A percentile compares a stretch with the other conserved stretches of the same genome.
Evolutionary conservation across 1,139 yeast species (phyloP).

Genomic region (Torulaspora globosa): DNA sequence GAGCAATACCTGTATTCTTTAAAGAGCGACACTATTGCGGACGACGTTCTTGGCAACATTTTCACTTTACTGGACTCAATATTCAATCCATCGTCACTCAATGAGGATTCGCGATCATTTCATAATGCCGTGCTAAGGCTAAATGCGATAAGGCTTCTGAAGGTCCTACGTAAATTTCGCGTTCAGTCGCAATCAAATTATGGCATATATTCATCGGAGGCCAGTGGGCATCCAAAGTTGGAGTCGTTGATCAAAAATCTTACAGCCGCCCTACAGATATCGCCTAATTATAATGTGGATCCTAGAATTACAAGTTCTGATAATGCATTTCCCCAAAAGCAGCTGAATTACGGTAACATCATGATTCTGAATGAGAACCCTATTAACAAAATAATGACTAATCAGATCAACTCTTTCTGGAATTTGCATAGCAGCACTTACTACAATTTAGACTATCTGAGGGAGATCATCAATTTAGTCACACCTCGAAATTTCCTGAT

Average conservation of each 20-base stretch:
- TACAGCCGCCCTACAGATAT: constrained; percentile 23
- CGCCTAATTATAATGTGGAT: constrained; percentile 33
- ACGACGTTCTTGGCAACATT: constrained; percentile 24
- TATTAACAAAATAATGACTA: constrained; percentile 34
- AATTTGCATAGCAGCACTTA: constrained; percentile 37
- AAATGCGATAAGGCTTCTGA: constrained; percentile 29
- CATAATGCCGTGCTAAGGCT: constrained; percentile 32
- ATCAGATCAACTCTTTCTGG: constrained; percentile 38
- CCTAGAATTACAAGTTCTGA: constrained; percentile 26
- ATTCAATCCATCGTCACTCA: constrained; percentile 29
- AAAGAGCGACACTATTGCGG: constrained; percentile 20
- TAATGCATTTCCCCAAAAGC: constrained; percentile 30
- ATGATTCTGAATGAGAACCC: constrained; percentile 31
- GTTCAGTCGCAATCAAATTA: constrained; percentile 28
- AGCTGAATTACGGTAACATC: constrained; percentile 28
- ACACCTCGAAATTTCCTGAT: constrained; percentile 30
- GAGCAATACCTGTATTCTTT: constrained; percentile 29
- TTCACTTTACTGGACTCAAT: constrained; percentile 28
- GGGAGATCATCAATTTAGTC: constrained; percentile 28
- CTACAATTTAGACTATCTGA: constrained; percentile 34
- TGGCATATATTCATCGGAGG: constrained; percentile 35
- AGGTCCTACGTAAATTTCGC: constrained; percentile 27
- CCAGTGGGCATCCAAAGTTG: constrained; percentile 28
- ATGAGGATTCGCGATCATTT: constrained; percentile 33
- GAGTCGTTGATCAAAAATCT: constrained; percentile 29